Percentiles rank a stretch among this genome's conserved stretches.
These are phyloP conservation scores for Colletotrichum sp. DNA, from an alignment of 2,329 filamentous ascomycete genomes.

Conservation along the genomic window DNA sequence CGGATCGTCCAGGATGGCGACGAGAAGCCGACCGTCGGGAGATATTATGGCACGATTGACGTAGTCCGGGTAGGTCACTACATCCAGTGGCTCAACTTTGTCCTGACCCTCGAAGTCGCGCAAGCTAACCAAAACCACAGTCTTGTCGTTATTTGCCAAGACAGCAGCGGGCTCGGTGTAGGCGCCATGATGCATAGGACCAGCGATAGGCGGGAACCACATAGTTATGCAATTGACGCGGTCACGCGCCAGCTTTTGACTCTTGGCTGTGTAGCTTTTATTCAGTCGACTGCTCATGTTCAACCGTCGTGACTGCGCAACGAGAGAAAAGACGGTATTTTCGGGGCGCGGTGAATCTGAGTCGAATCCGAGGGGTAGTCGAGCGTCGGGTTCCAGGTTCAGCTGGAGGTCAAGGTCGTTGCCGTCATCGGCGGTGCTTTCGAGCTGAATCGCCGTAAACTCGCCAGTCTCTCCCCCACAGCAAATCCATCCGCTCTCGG, in stretches of 20 bases:
- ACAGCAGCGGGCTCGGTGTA: slow-evolving; percentile 67
- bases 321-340: slow-evolving; percentile 37
- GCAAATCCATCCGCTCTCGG: slow-evolving; percentile 86
- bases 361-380: slow-evolving; percentile 30
- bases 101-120: slow-evolving; percentile 56
- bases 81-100: slow-evolving; percentile 65
- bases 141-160: slow-evolving; percentile 90
- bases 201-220: slow-evolving; percentile 58
- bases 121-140: slow-evolving; percentile 83
- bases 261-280: slow-evolving; percentile 54
- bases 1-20: slow-evolving; percentile 87
- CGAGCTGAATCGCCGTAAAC: slow-evolving; percentile 78
- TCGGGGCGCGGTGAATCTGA: slow-evolving; percentile 35
- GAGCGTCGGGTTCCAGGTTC: slow-evolving; percentile 38
- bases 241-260: slow-evolving; percentile 60
- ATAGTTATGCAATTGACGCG: slow-evolving; percentile 72
- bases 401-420: slow-evolving; percentile 27
- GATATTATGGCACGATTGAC: slow-evolving; percentile 97
- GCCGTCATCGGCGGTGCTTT: slow-evolving; percentile 37
- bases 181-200: slow-evolving; percentile 34
- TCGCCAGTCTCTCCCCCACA: slow-evolving; percentile 89
- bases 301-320: slow-evolving; percentile 37
- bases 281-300: slow-evolving; percentile 39
- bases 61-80: slow-evolving; percentile 77
- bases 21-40: slow-evolving; percentile 80